Evolutionary conservation across 352 stramenopile genomes (phyloP), one percentile per base, ranked within the genome.

Genomic region (Nothophytophthora sp.): DNA sequence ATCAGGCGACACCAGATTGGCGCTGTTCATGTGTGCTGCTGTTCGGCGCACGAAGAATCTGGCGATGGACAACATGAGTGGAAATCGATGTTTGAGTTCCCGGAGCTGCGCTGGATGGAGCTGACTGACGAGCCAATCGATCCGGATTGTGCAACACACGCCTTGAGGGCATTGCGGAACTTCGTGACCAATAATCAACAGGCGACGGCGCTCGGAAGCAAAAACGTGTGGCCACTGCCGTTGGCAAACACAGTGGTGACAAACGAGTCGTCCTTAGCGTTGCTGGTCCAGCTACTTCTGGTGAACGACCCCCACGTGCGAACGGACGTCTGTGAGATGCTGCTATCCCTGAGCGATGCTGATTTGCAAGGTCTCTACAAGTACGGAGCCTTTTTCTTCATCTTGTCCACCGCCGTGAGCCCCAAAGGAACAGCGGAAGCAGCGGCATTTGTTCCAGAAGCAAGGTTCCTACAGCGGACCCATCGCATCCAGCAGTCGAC

Each of bases 101-200:
- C 82, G 9, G 80, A 93, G 46, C 43, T 93, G n/a, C 77, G 82
- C 7, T 93, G 82, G 82, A 85, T 91, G 65, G 80, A 93, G 43
- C 22, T 93, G 16, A 79, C 81, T 1, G 74, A 88, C 18, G 68
- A 89, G 34, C 63, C 78, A 3, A 67, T 90, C 28, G 66, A 88
- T 29, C 49, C 76, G 12, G 60, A 50, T 8, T 75, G 74, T 38
- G 76, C 76, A 2, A 53, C 58, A 5, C 76, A 73, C 23, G 73
- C 80, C 3, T 55, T 93, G 15, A 71, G 71, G 16, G 76, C 84
- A 10, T 19, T 93, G 40, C 57, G 74, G 9, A 88, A 91, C 38
- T 76, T 90, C 16, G 54, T 93, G 24, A 47, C 72, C 10, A 86
- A 76, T 52, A 69, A 87, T 5, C 51, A 73, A 57, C 63, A n/a